A percentile compares a stretch with the other conserved stretches of the same genome.
Evolutionary conservation across 2,329 filamentous ascomycete genomes (phyloP).

Genomic region (Calonectria henricotiae): DNA sequence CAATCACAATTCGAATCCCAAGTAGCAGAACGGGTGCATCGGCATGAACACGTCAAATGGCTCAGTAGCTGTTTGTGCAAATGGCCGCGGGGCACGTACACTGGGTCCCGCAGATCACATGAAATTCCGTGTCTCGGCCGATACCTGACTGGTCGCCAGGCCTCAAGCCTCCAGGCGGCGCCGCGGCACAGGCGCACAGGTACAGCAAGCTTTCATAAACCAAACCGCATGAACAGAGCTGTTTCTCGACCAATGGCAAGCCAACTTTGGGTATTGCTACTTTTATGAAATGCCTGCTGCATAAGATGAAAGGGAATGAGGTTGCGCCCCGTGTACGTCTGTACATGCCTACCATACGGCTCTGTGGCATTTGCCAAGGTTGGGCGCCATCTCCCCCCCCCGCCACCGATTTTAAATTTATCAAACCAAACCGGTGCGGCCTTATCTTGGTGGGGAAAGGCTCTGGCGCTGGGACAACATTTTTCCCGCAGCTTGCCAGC

Average conservation of each 20-base stretch:
- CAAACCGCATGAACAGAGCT: not conserved
- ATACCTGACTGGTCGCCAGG: not conserved
- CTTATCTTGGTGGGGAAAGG: constrained; percentile 25
- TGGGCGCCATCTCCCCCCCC: constrained; percentile 1
- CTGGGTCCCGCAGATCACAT: constrained; percentile 16
- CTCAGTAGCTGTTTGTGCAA: not conserved
- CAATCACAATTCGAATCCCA: no score
- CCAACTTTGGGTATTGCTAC: no score
- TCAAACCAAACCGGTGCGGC: no score
- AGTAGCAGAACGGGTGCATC: not conserved
- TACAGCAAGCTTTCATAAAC: not conserved
- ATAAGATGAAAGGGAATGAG: not conserved
- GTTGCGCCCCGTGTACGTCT: not conserved
- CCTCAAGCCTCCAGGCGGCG: no score
- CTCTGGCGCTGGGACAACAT: constrained; percentile 29
- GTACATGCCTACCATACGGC: no score
- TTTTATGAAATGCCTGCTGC: not conserved
- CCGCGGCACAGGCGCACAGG: no score
- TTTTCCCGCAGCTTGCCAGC: constrained; percentile 34
- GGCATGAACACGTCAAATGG: constrained; percentile 17
- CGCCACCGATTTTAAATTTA: constrained; percentile 11
- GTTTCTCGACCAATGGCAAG: no score
- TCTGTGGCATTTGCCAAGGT: not conserved
- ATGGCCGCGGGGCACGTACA: not conserved
- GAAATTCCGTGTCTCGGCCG: constrained; percentile 20